phyloP scores from a whole-genome alignment of 1,284 basidiomycete genomes.

The Dichomitus squalens region DNA sequence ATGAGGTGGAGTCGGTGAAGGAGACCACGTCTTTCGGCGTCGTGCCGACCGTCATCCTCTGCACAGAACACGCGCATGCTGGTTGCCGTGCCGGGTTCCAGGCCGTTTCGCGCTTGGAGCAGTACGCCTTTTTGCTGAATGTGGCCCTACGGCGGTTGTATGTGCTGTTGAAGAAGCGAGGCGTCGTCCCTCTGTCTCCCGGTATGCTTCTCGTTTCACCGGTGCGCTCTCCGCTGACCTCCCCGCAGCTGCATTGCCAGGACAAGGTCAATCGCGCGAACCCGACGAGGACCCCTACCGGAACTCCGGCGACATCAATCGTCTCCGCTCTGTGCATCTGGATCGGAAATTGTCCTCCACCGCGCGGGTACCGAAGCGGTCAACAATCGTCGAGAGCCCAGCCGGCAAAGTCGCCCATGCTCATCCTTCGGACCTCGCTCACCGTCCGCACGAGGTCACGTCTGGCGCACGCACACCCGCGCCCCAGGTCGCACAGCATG shows the following conservation, averaged over 20 bases:
- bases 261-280: constrained; percentile 35
- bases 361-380: constrained; percentile 89
- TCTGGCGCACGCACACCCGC: constrained; percentile 20
- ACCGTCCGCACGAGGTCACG: constrained; percentile 31
- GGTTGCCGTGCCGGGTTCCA: constrained; percentile 82
- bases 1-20: constrained; percentile 64
- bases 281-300: constrained; percentile 75
- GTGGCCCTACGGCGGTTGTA: constrained; percentile 94
- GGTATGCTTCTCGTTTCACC: constrained; percentile 45
- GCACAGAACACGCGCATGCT: constrained; percentile 74
- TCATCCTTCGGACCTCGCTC: constrained; percentile 52
- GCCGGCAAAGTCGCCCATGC: constrained; percentile 84
- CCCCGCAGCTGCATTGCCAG: constrained; percentile 37
- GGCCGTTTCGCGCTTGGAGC: constrained; percentile 91
- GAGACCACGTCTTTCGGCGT: constrained; percentile 71
- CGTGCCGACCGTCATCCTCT: constrained; percentile 72
- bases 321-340: constrained; percentile 90
- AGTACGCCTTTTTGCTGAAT: constrained; percentile 96
- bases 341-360: constrained; percentile 95
- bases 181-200: constrained; percentile 82
- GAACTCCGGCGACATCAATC: constrained; percentile 89
- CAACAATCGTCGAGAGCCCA: constrained; percentile 96
- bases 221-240: constrained; percentile 3
- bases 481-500: constrained; percentile 23
- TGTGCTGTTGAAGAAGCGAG: constrained; percentile 88